Evolutionary conservation across 2,329 filamentous ascomycete species (phyloP), one percentile per base, ranked within the genome.

Genomic region (Fusarium sacchari): DNA sequence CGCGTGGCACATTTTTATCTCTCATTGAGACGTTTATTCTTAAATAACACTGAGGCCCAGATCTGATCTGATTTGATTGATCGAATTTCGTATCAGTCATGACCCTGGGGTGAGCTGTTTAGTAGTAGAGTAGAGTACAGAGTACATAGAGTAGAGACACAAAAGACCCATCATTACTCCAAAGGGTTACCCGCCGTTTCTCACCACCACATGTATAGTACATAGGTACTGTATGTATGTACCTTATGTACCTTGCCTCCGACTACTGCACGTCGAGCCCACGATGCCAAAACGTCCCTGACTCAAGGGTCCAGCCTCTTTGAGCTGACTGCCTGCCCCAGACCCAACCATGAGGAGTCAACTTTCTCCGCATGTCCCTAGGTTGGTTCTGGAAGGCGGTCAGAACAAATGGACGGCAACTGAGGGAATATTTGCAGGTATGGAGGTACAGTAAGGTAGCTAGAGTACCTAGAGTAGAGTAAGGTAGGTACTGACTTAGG

Each of bases 301-400:
- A 76, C 74, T 76, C 74, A 76, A 72, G 69, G 69, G 58, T 68
- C 74, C 62, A 70, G 71, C 71, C 55, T 46, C 56, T 62, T 55
- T 60, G 34, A 42, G 40, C 46, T 60, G 30, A 34, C 62, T 60
- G 40, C 20, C 36, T 37, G 59, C 43, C 24, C 24, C 60, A 44
- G 58, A 36, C 72, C 72, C 72, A 75, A 74, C 72, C 69, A 70
- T 39, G 58, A 40, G 46, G 37, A 59, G 55, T 61, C 64, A 64
- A 18, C 64, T 60, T 67, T 68, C 60, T 71, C 69, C 71, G 69
- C 69, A 74, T 70, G 36, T 56, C 58, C 47, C 24, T 26, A 37
- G 42, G 60, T 36, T 37, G 40, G 53, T 75, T 75, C 72, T 75
- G 61, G 72, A 75, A 75, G 69, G 72, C 66, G 66, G 72, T 75